phyloP scores from a whole-genome alignment of 768 basidiomycete genomes.

The Boletus vinaceobasis region DNA sequence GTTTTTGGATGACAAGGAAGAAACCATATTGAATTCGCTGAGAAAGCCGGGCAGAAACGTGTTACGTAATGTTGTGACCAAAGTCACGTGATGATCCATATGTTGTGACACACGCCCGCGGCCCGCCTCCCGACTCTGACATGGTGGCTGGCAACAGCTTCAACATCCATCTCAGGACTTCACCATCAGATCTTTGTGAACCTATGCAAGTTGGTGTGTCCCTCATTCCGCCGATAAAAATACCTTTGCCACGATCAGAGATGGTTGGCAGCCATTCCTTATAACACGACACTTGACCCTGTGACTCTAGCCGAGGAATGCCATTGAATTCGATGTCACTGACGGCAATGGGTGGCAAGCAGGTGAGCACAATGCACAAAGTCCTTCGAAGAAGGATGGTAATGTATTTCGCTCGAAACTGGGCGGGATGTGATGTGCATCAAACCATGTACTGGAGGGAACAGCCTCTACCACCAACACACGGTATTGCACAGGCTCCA shows the following conservation, averaged over 20 bases:
- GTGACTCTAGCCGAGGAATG: background rate
- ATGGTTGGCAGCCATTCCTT: too few species aligned
- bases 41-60: constrained; percentile 18
- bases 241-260: background rate
- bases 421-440: background rate
- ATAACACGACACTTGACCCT: background rate
- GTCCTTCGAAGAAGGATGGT: background rate
- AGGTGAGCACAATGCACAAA: background rate
- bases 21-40: constrained; percentile 14
- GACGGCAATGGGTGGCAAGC: background rate
- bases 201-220: background rate
- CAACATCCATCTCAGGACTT: too few species aligned
- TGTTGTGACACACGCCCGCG: background rate
- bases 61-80: constrained; percentile 14
- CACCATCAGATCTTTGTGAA: background rate
- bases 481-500: background rate
- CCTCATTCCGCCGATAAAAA: background rate
- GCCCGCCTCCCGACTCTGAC: too few species aligned
- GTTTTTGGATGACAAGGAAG: constrained; percentile 12
- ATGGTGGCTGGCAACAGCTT: too few species aligned
- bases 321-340: too few species aligned
- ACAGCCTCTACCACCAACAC: background rate
- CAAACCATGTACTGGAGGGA: background rate
- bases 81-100: constrained; percentile 8
- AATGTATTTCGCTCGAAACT: background rate